Evolutionary conservation across 129 eudicot genomes (phyloP).

Genomic region (Helianthus tuberosus): DNA sequence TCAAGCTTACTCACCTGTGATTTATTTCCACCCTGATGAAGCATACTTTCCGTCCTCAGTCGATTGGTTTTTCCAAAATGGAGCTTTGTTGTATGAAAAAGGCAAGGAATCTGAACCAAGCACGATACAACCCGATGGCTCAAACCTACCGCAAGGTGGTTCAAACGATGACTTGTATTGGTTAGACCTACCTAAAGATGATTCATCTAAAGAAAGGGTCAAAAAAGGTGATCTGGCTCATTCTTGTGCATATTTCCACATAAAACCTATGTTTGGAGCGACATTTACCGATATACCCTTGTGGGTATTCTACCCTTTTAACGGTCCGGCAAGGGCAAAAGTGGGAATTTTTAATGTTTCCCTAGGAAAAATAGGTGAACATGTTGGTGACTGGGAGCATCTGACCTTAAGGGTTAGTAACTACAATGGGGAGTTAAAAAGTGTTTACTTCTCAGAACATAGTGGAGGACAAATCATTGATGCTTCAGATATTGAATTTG

Average conservation of each 20-base stretch:
- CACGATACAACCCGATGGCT: conserved; percentile 46
- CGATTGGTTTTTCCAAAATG: conserved; percentile 71
- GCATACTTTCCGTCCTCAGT: conserved; percentile 67
- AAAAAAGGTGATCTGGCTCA: conserved; percentile 57
- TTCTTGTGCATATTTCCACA: conserved; percentile 48
- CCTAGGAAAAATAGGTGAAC: conserved; percentile 72
- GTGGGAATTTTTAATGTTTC: conserved; percentile 47
- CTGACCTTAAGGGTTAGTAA: conserved; percentile 78
- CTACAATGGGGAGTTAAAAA: conserved; percentile 58
- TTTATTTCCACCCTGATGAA: conserved; percentile 75
- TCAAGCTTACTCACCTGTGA: conserved; percentile 58
- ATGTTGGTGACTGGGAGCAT: conserved; percentile 93
- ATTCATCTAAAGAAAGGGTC: conserved; percentile 44
- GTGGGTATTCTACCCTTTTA: conserved; percentile 90
- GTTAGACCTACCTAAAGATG: conserved; percentile 64
- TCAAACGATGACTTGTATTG: conserved; percentile 66
- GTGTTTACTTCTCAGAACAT: conserved; percentile 65
- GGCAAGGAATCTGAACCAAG: conserved; percentile 60
- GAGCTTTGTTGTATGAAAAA: conserved; percentile 66
- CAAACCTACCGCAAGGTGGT: conserved; percentile 85
- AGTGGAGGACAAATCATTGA: conserved; percentile 57
- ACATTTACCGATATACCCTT: conserved; percentile 71
- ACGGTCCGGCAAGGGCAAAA: conserved; percentile 73
- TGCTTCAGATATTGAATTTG: conserved; percentile 49
- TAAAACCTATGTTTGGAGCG: conserved; percentile 75